Base-by-base conservation (phyloP, 768 basidiomycete genomes). In the Xerocomellus amylosporus region DNA sequence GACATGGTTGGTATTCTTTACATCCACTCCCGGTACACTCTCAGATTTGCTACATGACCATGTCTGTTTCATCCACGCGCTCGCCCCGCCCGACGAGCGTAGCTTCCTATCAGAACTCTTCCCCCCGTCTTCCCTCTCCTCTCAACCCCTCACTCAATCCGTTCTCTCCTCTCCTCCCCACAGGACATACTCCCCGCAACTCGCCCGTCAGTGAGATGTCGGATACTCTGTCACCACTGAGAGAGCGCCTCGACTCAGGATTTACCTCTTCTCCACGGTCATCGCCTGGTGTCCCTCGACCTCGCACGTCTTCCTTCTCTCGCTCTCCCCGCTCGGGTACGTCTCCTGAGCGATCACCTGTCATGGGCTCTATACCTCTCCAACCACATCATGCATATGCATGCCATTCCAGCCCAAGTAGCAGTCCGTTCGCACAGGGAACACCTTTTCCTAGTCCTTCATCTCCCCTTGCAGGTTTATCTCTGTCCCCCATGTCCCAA, bases 41-140 rank as follows among this genome's bases (percentile, higher is more conserved):
- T 24, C 47, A 41, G 13, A 49, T 51, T 44, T 14, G 7, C 20
- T 41, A 17, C 44, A 40, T 6, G 48, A 42, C 50, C 15, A 51
- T 41, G 53, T 46, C 64, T 40, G n/a, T 38, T 8, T 44, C 58
- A 15, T 38, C 49, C 41, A 38, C 33, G n/a, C 50, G 52, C 45
- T 56, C 56, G 41, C 58, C 64, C 37, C 61, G 61, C 46, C 49
- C 51, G 17, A 13, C 49, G 26, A 54, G 49, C 37, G 15, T 13
- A 5, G 31, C 49, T 55, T 57, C 55, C 14, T 46, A 40, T 46
- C 56, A 65, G 24, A 52, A 13, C 4, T 45, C 56, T 45, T 56
- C 64, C 1, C 51, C 61, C 7, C 58, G 59, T 31, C 59, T 58
- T 13, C 50, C 70, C 5, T 71, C 65, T 13, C 70, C 63, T 41